Evolutionary conservation across 495 filamentous ascomycete genomes (phyloP), one percentile per base, ranked within the genome.

Genomic region (Aspergillus steynii): DNA sequence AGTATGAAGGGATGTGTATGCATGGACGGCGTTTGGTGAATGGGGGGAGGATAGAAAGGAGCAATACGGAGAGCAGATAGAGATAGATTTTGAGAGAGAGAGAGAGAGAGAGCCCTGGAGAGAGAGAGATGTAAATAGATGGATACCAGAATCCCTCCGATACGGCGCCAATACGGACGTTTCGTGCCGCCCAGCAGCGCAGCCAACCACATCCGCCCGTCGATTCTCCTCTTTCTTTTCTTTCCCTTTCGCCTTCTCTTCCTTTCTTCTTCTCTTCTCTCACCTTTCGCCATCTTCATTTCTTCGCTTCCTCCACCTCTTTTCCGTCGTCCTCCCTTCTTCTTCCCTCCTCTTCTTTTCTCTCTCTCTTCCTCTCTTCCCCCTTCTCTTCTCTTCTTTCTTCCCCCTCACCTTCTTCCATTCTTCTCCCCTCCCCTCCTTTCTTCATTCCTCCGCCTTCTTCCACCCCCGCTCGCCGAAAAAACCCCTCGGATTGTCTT

Each of bases 371-470:
- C 62, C 62, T 29, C 64, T 56, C 63, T 61, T 61, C 57, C 48
- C 56, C 53, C 51, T 59, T 60, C 63, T 48, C 55, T 60, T 62
- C 56, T 60, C 64, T 59, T 68, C 42, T 61, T 55, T 63, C 64
- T 32, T 53, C 55, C 55, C 65, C 46, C 65, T 67, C 64, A 49
- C 52, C 52, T 60, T 59, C 51, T 37, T 59, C 57, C 60, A 53
- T 58, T 61, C 53, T 60, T 55, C 58, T 58, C 61, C 56, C 64
- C 64, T 69, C 64, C 60, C 59, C 65, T 63, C 68, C 62, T 59
- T 54, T 64, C 60, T 45, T 53, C 50, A 67, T 69, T 66, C 68
- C 71, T 70, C 71, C 67, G 67, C 69, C 67, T 71, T 63, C 49
- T 59, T 61, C 66, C 61, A 68, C 57, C 58, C 59, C 68, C 61